These are phyloP conservation scores for Hyaloperonospora arabidopsidis DNA, from an alignment of 352 stramenopile genomes.

Conservation along the genomic window DNA sequence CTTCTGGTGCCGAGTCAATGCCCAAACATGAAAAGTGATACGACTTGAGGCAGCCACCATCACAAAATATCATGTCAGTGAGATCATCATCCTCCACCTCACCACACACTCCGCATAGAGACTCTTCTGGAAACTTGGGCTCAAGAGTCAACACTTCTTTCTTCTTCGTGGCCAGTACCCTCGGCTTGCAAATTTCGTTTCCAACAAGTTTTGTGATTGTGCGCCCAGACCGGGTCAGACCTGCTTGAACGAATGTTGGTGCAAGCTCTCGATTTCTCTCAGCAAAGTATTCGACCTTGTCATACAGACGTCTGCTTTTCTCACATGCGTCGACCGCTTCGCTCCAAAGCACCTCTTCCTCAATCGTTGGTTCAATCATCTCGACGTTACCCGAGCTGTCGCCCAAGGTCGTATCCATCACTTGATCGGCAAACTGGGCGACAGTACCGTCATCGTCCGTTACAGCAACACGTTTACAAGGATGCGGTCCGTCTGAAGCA, in stretches of 20 bases:
- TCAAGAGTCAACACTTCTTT: constrained; percentile 17
- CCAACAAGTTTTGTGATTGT: constrained; percentile 57
- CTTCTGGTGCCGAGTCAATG: constrained; percentile 55
- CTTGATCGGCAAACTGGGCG: constrained; percentile 13
- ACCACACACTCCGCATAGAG: constrained; percentile 66
- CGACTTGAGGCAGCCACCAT: constrained; percentile 86
- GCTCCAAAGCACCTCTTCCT: constrained; percentile 19
- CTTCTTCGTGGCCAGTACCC: constrained; percentile 21
- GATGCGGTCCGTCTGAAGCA: constrained; percentile 1
- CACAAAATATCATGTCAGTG: constrained; percentile 86
- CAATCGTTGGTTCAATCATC: constrained; percentile 20
- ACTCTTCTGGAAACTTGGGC: constrained; percentile 61
- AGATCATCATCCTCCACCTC: constrained; percentile 79
- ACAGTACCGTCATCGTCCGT: not conserved
- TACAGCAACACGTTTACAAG: constrained; percentile 21
- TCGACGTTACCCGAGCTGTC: constrained; percentile 33
- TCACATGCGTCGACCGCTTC: constrained; percentile 10
- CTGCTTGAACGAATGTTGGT: constrained; percentile 48
- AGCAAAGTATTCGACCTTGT: constrained; percentile 22
- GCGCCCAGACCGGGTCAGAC: constrained; percentile 56
- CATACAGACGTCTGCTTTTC: constrained; percentile 14
- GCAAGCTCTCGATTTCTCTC: constrained; percentile 16
- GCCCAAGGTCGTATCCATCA: constrained; percentile 21
- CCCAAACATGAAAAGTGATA: constrained; percentile 91
- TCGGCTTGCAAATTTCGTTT: constrained; percentile 22